phyloP scores from a whole-genome alignment of 768 basidiomycete species.

The Lactarius tabidus region DNA sequence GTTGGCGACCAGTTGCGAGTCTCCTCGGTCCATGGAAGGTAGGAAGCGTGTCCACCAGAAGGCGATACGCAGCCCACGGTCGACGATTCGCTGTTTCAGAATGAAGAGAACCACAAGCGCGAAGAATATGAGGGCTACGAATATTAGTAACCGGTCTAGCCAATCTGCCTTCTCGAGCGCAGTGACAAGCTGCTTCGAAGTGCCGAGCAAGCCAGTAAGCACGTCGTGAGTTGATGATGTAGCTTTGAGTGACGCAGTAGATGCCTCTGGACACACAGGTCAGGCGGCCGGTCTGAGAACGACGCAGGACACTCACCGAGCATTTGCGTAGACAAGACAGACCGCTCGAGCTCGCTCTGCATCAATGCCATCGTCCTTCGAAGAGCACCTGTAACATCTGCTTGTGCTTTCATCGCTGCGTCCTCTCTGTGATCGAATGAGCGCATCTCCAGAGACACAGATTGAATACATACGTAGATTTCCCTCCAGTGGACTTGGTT shows the following conservation, averaged over 20 bases:
- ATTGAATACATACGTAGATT: conserved; percentile 49
- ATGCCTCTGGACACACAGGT: conserved; percentile 72
- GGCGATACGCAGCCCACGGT: too few species aligned
- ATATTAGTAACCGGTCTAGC: conserved; percentile 88
- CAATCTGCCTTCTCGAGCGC: too few species aligned
- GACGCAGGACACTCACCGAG: conserved; percentile 51
- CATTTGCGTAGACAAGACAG: conserved; percentile 80
- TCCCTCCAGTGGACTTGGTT: conserved; percentile 50
- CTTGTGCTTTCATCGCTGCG: conserved; percentile 77
- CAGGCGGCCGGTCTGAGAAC: neutral
- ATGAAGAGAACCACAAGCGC: conserved; percentile 81
- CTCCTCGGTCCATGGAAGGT: conserved; percentile 34
- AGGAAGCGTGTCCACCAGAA: conserved; percentile 87
- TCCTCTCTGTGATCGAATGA: conserved; percentile 53
- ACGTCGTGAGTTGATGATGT: conserved; percentile 75
- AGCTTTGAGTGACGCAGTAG: conserved; percentile 69
- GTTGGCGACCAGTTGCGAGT: neutral
- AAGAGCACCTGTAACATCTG: conserved; percentile 81
- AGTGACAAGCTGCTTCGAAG: conserved; percentile 85
- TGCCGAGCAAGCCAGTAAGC: conserved; percentile 63
- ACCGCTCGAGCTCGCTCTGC: conserved; percentile 90
- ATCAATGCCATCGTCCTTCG: conserved; percentile 88
- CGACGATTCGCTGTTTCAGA: conserved; percentile 78
- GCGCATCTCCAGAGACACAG: neutral
- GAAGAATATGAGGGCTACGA: conserved; percentile 80